A percentile compares a stretch with the other conserved stretches of the same genome.
Conservation (phyloP, 768 basidiomycete genomes). For the Suillus luteus region DNA sequence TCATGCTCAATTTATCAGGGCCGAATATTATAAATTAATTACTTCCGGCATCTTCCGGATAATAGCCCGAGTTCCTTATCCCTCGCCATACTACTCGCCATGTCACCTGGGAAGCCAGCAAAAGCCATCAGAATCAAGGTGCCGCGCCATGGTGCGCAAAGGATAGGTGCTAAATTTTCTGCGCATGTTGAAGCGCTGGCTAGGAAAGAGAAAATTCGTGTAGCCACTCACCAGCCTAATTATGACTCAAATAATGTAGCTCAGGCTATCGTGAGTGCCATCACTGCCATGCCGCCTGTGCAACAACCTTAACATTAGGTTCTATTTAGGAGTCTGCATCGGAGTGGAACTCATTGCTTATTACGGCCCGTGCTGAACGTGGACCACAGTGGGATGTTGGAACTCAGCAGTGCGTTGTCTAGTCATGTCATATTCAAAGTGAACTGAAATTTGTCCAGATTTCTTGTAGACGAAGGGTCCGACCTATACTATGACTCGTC, state of each 20-base stretch:
- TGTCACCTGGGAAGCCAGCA: constrained; percentile 48
- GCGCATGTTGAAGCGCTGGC: constrained; percentile 60
- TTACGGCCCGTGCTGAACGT: constrained; percentile 76
- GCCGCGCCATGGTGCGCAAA: constrained; percentile 75
- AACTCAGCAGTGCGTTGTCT: constrained; percentile 71
- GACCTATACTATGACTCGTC: constrained; percentile 75
- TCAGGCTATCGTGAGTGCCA: constrained; percentile 62
- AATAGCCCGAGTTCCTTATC: background rate
- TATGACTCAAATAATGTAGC: constrained; percentile 51
- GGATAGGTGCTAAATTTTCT: constrained; percentile 63
- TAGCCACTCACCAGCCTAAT: constrained; percentile 53
- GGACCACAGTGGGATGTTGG: constrained; percentile 90
- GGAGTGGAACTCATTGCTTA: constrained; percentile 82
- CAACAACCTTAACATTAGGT: background rate
- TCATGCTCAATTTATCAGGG: background rate
- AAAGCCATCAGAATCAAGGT: constrained; percentile 64
- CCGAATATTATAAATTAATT: background rate
- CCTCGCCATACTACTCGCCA: constrained; percentile 9
- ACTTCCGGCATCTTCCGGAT: constrained; percentile 1
- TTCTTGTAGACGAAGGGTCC: constrained; percentile 73
- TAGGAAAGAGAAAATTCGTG: constrained; percentile 53
- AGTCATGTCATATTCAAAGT: background rate
- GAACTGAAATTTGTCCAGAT: constrained; percentile 43
- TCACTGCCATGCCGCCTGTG: background rate
- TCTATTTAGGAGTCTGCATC: constrained; percentile 68